Percentiles rank a stretch among this genome's conserved stretches.
Evolutionary conservation across 2,329 filamentous ascomycete genomes (phyloP).

Genomic region (Aureobasidium sp.): DNA sequence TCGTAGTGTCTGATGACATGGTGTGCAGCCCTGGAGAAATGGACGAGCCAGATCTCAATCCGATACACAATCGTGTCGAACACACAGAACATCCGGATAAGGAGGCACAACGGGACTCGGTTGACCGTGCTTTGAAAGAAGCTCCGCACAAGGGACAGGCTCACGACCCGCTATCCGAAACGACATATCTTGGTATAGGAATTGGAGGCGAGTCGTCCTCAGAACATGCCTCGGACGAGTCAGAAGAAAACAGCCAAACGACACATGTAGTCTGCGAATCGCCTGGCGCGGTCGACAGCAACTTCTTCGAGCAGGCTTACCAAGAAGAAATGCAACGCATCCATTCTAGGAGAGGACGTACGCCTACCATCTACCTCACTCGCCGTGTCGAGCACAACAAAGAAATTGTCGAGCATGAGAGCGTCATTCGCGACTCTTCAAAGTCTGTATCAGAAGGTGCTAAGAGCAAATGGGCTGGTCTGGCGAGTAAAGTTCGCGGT

Average conservation of each 20-base stretch:
- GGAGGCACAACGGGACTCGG: background rate
- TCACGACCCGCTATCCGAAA: slow-evolving; percentile 57
- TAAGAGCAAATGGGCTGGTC: slow-evolving; percentile 26
- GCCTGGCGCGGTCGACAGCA: slow-evolving; percentile 73
- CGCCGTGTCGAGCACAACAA: slow-evolving; percentile 42
- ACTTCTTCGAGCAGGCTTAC: slow-evolving; percentile 85
- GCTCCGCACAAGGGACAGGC: slow-evolving; percentile 51
- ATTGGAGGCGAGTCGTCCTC: slow-evolving; percentile 40
- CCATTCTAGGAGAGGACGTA: slow-evolving; percentile 39
- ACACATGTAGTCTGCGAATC: slow-evolving; percentile 66
- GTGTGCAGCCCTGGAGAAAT: slow-evolving; percentile 23
- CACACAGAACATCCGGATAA: slow-evolving; percentile 26
- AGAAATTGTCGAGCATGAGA: slow-evolving; percentile 28
- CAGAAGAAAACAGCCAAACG: slow-evolving; percentile 28
- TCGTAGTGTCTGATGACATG: slow-evolving; percentile 29
- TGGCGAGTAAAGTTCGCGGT: slow-evolving; percentile 22
- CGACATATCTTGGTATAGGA: slow-evolving; percentile 70
- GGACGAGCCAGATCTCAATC: slow-evolving; percentile 11
- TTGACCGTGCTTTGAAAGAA: slow-evolving; percentile 17
- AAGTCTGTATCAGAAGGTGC: background rate
- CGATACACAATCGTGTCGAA: slow-evolving; percentile 23
- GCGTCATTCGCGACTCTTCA: slow-evolving; percentile 19
- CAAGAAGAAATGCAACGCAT: slow-evolving; percentile 74
- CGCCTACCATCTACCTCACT: slow-evolving; percentile 52
- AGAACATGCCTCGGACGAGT: slow-evolving; percentile 26